Percentiles rank a stretch among this genome's conserved stretches.
phyloP scores from a whole-genome alignment of 2,329 filamentous ascomycete species.

The Cladophialophora chaetospira region DNA sequence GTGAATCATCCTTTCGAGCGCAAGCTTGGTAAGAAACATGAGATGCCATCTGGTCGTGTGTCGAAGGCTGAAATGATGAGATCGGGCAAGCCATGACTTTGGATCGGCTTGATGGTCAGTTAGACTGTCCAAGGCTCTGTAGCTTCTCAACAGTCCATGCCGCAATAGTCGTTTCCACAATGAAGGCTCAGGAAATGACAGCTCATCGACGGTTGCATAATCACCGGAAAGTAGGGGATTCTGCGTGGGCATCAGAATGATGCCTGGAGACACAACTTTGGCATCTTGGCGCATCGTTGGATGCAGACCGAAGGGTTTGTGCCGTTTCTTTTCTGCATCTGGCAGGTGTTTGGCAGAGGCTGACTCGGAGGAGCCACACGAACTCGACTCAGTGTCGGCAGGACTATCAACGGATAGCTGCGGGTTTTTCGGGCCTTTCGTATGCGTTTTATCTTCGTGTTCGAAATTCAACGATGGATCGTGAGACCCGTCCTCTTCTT shows the following conservation, averaged over 20 bases:
- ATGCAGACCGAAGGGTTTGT: background rate
- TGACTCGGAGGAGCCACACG: background rate
- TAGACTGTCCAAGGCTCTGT: background rate
- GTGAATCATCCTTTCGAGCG: background rate
- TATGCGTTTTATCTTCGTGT: background rate
- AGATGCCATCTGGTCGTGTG: background rate
- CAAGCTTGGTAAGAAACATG: background rate
- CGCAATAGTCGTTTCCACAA: background rate
- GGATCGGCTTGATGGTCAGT: background rate
- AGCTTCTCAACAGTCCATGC: background rate
- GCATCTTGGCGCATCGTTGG: background rate
- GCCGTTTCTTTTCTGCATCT: too few relatives aligned
- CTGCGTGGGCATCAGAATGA: background rate
- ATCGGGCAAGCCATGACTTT: background rate
- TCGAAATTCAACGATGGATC: background rate
- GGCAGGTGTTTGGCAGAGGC: background rate
- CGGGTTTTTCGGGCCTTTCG: too few relatives aligned
- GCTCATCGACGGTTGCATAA: background rate
- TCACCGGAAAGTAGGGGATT: background rate
- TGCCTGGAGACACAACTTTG: background rate
- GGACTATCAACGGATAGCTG: background rate
- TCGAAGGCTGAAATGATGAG: constrained; percentile 1
- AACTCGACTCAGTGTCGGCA: background rate
- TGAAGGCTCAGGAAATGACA: background rate
- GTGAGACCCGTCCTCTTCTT: background rate